A percentile compares a stretch with the other conserved stretches of the same genome.
These are phyloP conservation scores for Lyophyllum atratum DNA, from an alignment of 768 basidiomycete species.

Conservation along the genomic window DNA sequence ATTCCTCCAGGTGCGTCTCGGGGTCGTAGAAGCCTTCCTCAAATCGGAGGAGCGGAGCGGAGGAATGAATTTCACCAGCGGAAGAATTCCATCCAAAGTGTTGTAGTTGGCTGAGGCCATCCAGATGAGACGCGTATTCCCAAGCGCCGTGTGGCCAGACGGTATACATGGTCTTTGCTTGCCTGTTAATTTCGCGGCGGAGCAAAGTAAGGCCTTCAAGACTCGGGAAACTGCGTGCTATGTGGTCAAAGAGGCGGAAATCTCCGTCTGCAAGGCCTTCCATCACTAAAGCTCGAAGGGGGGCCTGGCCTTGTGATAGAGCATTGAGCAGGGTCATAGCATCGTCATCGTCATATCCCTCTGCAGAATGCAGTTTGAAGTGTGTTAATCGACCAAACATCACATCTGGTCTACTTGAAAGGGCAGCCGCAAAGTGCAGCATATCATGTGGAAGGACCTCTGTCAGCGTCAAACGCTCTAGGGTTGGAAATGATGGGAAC, in stretches of 20 bases:
- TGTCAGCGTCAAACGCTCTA: not conserved
- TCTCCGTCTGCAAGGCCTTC: constrained; percentile 1
- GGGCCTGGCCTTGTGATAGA: not conserved
- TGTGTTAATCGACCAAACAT: not conserved
- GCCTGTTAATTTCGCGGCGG: not conserved
- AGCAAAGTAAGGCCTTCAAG: not conserved
- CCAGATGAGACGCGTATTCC: constrained; percentile 4
- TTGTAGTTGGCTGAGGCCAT: not conserved
- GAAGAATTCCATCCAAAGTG: constrained; percentile 6
- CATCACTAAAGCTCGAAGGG: not conserved
- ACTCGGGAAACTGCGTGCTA: not conserved
- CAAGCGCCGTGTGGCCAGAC: constrained; percentile 2
- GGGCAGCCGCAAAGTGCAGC: not conserved
- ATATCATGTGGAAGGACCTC: not conserved
- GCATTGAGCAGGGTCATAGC: not conserved
- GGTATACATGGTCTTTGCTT: not conserved
- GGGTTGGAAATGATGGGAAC: not conserved
- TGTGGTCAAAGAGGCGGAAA: constrained; percentile 2
- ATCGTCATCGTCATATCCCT: not conserved
- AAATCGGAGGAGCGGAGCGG: not conserved
- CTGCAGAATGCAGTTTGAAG: not conserved
- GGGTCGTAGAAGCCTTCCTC: not conserved
- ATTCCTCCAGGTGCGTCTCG: not conserved
- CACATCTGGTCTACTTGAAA: not conserved
- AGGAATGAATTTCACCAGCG: not conserved